Evolutionary conservation across 2,329 filamentous ascomycete genomes (phyloP), one percentile per base, ranked within the genome.

Genomic region (Ceratocystis ficicola): DNA sequence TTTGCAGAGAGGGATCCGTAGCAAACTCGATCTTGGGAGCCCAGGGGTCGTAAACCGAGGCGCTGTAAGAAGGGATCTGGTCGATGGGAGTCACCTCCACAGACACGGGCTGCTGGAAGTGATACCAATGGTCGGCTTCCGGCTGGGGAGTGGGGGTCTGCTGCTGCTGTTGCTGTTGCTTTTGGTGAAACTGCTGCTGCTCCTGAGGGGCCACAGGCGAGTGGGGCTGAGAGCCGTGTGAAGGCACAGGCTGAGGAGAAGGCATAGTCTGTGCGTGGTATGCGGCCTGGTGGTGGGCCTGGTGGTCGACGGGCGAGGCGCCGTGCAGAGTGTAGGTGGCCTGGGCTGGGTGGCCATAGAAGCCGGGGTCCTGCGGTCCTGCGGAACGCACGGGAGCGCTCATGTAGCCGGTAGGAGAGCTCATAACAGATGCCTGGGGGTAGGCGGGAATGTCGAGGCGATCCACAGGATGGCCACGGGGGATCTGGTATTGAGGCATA

Each of bases 361-460:
- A 81, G 65, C 77, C 75, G 57, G 83, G 79, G 68, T 81, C 79
- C 44, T 61, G 60, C 8, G 79, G 75, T 22, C 80, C 75, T 0
- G 83, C 79, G 69, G 81, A 82, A 59, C 80, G 78, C 66, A 78
- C 78, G 0, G 82, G 81, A 5, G 77, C 76, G 0, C 82, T 79
- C 5, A 83, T 85, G 73, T 83, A 85, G 70, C 78, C 79, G 67
- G 76, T 79, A 0, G 84, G 83, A 70, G 83, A 86, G 72, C 79
- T 85, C 68, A 81, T 77, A 59, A 76, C 77, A 17, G 80, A 74
- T 5, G 77, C 71, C n/a, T 76, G 75, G 5, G 64, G 61, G 61
- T 68, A 68, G 69, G 81, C 83, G 0, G 81, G 75, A 25, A 84
- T 79, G 63, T 82, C 80, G 55, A 77, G 75, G 57, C 76, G 74